These are phyloP conservation scores for Stygiomarasmius scandens DNA, from an alignment of 1,284 basidiomycete species.

Conservation along the genomic window DNA sequence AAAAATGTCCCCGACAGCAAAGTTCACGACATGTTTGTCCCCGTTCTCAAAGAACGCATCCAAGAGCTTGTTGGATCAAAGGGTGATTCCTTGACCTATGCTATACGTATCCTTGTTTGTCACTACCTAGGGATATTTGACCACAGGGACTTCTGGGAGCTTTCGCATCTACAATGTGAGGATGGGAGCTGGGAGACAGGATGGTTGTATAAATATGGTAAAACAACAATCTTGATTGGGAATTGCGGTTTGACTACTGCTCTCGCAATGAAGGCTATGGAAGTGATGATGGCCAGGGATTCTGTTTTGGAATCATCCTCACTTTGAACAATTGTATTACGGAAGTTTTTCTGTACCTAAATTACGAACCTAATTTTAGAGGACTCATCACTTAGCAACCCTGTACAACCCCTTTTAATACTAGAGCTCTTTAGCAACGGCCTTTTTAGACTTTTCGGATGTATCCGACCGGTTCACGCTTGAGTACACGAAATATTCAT, in stretches of 20 bases:
- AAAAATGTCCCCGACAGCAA: slow-evolving; percentile 40
- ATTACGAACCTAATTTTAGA: too few species aligned
- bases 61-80: slow-evolving; percentile 50
- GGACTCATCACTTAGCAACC: too few species aligned
- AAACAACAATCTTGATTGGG: slow-evolving; percentile 37
- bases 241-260: slow-evolving; percentile 46
- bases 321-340: too few species aligned
- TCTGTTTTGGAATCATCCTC: too few species aligned
- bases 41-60: slow-evolving; percentile 46
- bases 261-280: slow-evolving; percentile 28
- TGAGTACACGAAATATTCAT: too few species aligned
- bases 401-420: too few species aligned
- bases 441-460: too few species aligned
- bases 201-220: slow-evolving; percentile 45
- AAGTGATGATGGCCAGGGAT: too few species aligned
- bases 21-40: slow-evolving; percentile 35
- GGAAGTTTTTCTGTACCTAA: too few species aligned
- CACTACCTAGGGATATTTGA: slow-evolving; percentile 28
- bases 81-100: slow-evolving; percentile 48
- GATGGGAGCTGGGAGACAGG: slow-evolving; percentile 43
- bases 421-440: too few species aligned
- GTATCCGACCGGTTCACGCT: too few species aligned
- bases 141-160: slow-evolving; percentile 30
- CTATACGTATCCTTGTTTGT: slow-evolving; percentile 38
- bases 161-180: slow-evolving; percentile 36